phyloP scores from a whole-genome alignment of 331 rosid species.

The Prunus yedoensis region DNA sequence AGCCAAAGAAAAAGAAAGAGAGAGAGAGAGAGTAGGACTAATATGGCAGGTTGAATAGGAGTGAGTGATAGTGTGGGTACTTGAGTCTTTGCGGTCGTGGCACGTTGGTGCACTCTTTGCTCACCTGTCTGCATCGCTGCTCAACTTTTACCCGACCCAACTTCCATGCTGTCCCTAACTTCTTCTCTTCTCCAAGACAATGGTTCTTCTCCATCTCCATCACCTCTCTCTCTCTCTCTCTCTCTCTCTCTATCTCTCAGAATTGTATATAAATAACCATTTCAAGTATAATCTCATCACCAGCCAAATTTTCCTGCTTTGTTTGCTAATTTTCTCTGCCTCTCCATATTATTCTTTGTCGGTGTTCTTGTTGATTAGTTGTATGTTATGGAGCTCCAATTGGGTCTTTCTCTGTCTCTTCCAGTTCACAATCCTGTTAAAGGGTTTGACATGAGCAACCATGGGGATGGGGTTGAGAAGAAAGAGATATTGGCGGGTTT shows the following conservation, averaged over 20 bases:
- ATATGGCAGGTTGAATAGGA: neutral
- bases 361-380: conserved; percentile 1
- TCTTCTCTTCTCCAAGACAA: conserved; percentile 35
- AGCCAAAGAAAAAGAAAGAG: neutral
- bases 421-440: conserved; percentile 34
- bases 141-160: conserved; percentile 75
- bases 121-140: conserved; percentile 56
- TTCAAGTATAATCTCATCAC: too few relatives aligned
- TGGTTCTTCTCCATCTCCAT: conserved; percentile 34
- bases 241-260: too few relatives aligned
- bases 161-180: conserved; percentile 54
- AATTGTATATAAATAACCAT: too few relatives aligned
- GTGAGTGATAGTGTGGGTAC: conserved; percentile 7
- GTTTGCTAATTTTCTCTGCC: too few relatives aligned
- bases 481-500: neutral
- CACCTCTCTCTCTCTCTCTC: neutral
- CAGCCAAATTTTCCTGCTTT: too few relatives aligned
- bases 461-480: conserved; percentile 7
- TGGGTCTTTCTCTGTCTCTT: conserved; percentile 55
- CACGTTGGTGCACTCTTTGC: conserved; percentile 49
- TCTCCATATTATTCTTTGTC: neutral
- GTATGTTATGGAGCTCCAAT: conserved; percentile 64
- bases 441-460: conserved; percentile 34
- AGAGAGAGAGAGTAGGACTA: neutral
- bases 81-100: conserved; percentile 30